phyloP scores from a whole-genome alignment of 2,329 filamentous ascomycete species.

The Triangularia setosa region DNA sequence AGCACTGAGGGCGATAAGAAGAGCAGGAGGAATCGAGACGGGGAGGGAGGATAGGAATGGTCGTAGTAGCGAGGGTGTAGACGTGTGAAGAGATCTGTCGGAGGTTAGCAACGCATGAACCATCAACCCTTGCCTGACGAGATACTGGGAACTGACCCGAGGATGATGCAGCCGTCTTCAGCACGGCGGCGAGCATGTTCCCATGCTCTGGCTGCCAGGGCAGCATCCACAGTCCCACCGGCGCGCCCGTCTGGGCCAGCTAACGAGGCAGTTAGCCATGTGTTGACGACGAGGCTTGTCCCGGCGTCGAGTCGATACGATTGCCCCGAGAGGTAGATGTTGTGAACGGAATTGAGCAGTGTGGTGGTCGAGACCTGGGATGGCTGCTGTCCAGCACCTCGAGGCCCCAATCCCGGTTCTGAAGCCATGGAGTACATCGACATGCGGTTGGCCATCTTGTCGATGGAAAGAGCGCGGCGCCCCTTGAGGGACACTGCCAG shows the following conservation, averaged over 20 bases:
- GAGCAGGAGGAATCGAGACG: constrained; percentile 67
- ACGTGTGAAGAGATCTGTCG: constrained; percentile 77
- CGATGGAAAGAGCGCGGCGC: constrained; percentile 28
- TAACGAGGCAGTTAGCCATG: constrained; percentile 80
- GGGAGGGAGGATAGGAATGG: constrained; percentile 82
- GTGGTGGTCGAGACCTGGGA: constrained; percentile 88
- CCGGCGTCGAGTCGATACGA: constrained; percentile 86
- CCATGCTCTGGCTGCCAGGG: constrained; percentile 80
- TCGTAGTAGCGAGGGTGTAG: constrained; percentile 76
- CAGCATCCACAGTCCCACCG: constrained; percentile 75
- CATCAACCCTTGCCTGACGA: neutral
- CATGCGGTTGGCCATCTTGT: constrained; percentile 58
- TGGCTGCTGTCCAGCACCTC: constrained; percentile 61
- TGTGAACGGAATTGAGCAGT: constrained; percentile 86
- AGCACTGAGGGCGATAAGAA: constrained; percentile 76
- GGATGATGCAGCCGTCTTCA: constrained; percentile 88
- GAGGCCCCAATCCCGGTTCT: constrained; percentile 53
- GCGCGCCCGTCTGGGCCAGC: constrained; percentile 62
- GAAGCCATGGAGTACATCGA: constrained; percentile 66
- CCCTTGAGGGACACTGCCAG: constrained; percentile 29
- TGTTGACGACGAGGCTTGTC: constrained; percentile 90
- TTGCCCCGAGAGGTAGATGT: constrained; percentile 75
- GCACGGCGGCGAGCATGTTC: constrained; percentile 92
- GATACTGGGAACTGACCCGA: constrained; percentile 61
- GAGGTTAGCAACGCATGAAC: constrained; percentile 11